Evolutionary conservation across 139 green algal species (phyloP), one percentile per base, ranked within the genome.

Genomic region (Haematococcus lacustris): DNA sequence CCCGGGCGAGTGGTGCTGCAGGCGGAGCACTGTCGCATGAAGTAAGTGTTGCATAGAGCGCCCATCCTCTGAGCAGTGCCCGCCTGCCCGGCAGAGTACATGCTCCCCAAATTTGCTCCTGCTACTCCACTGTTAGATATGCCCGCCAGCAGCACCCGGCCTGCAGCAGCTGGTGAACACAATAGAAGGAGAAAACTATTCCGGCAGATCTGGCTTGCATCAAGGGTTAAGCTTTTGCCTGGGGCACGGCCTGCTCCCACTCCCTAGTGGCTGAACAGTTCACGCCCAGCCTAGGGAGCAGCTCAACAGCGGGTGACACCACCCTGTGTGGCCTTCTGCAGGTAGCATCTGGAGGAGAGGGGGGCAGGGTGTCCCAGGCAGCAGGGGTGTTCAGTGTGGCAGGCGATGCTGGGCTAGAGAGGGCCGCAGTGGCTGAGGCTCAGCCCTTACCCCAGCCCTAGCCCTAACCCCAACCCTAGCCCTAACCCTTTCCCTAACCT

Each of bases 11-110:
- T 82, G 51, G 35, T 76, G 59, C 69, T 88, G 66, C 68, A 78
- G 39, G 78, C 78, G 0, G 70, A 71, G 37, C 79, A 83, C 68
- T 86, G 78, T 68, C 70, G 79, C 25, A 74, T 88, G 34, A 78
- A 66, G 67, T 72, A 32, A 51, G 64, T 30, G 61, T 23, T 25
- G 5, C 30, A 6, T 3, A 13, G 21, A 57, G 13, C 13, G 13
- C 47, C 13, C 13, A 21, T 57, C 13, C 13, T 57, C 13, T 57
- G 21, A 21, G 47, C 47, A 57, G 47, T 57, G 47, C 21, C 47
- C 47, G 47, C 13, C 13, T 28, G 47, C 21, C 13, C 47, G 13
- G 47, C 47, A 57, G 21, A 57, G 47, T 28, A 57, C 47, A 21
- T 21, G 47, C 21, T 21, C 13, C 13, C 47, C 13, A 57, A 13